Evolutionary conservation across 495 filamentous ascomycete genomes (phyloP).

Genomic region (Cenococcum geophilum): DNA sequence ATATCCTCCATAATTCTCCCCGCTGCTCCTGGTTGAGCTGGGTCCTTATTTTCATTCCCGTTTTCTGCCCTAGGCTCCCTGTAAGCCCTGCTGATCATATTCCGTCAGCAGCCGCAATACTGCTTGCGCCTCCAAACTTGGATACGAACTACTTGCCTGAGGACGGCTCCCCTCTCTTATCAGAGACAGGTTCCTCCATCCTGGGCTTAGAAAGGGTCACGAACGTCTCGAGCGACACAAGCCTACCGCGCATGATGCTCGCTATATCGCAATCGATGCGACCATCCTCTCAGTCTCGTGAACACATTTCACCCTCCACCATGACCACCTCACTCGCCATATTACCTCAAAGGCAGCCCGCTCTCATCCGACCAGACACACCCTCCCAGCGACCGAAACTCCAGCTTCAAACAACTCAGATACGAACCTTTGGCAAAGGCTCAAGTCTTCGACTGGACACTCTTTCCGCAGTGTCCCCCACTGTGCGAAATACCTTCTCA

Average conservation of each 20-base stretch:
- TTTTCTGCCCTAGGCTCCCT: slow-evolving; percentile 1
- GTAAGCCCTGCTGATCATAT: neutral
- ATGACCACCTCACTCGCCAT: slow-evolving; percentile 38
- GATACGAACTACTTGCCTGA: slow-evolving; percentile 17
- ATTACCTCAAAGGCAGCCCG: slow-evolving; percentile 29
- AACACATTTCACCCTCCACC: slow-evolving; percentile 22
- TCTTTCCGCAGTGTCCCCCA: slow-evolving; percentile 63
- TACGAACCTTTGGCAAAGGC: slow-evolving; percentile 49
- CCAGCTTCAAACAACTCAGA: slow-evolving; percentile 62
- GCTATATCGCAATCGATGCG: slow-evolving; percentile 32
- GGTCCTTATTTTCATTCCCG: neutral
- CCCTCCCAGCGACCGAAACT: slow-evolving; percentile 54
- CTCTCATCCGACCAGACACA: slow-evolving; percentile 34
- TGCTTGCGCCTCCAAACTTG: slow-evolving; percentile 8
- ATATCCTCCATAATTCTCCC: neutral
- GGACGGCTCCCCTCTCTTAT: slow-evolving; percentile 41
- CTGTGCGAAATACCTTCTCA: slow-evolving; percentile 72
- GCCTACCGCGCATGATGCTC: slow-evolving; percentile 30
- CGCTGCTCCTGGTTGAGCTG: slow-evolving; percentile 9
- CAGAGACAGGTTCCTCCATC: slow-evolving; percentile 33
- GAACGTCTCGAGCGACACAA: slow-evolving; percentile 16
- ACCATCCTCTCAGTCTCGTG: slow-evolving; percentile 23
- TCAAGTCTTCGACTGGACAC: slow-evolving; percentile 51
- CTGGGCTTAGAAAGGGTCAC: slow-evolving; percentile 14
- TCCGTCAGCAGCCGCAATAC: slow-evolving; percentile 10